Conservation (phyloP, 164 flowering plant species). For the Berberis thunbergii region DNA sequence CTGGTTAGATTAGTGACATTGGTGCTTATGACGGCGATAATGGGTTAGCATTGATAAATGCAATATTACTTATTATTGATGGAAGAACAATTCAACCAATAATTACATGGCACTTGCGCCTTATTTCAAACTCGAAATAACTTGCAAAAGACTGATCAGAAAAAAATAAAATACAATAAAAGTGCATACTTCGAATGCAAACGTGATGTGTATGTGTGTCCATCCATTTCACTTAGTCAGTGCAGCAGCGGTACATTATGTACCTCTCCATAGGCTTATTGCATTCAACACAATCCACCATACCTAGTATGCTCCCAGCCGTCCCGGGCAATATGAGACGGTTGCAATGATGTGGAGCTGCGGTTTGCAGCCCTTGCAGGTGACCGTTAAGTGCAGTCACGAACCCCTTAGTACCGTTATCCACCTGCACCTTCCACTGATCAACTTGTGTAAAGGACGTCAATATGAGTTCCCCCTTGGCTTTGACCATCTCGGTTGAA, state of each 20-base stretch:
- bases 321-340: conserved; percentile 54
- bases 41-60: too few relatives aligned
- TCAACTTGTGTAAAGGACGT: conserved; percentile 18
- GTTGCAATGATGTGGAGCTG: conserved; percentile 45
- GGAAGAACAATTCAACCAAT: too few relatives aligned
- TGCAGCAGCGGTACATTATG: conserved; percentile 68
- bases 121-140: too few relatives aligned
- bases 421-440: conserved; percentile 33
- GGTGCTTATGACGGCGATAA: too few relatives aligned
- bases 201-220: too few relatives aligned
- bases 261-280: conserved; percentile 67
- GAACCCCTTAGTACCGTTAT: conserved; percentile 17
- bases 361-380: conserved; percentile 14
- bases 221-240: conserved; percentile 9
- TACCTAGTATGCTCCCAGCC: conserved; percentile 37
- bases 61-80: too few relatives aligned
- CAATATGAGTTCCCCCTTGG: conserved; percentile 32
- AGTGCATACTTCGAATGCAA: too few relatives aligned
- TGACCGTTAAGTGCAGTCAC: conserved; percentile 29
- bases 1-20: too few relatives aligned
- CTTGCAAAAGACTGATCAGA: too few relatives aligned
- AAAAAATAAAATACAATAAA: too few relatives aligned
- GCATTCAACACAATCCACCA: conserved; percentile 57
- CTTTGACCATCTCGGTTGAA: conserved; percentile 35
- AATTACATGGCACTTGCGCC: too few relatives aligned